Evolutionary conservation across 495 filamentous ascomycete species (phyloP), one percentile per base, ranked within the genome.

Genomic region (Lindgomyces ingoldianus): DNA sequence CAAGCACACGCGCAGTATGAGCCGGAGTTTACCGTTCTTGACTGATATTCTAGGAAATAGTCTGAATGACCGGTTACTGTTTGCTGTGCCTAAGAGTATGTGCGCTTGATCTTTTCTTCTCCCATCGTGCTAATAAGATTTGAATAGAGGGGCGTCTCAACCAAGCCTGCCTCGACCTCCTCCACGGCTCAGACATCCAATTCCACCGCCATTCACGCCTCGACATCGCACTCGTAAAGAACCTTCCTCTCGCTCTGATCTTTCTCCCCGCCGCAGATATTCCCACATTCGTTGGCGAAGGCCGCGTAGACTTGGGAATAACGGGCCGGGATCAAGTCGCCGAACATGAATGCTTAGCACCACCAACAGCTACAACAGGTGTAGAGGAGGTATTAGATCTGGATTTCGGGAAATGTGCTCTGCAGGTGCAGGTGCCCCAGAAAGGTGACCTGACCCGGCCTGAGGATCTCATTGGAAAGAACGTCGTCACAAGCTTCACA

Each of bases 181-280:
- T 98, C 64, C 80, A 89, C 67, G 94, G 94, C 73, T 90, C 86
- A 67, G 94, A 98, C 76, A 94, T 98, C 70, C 91, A 98, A 78
- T 98, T 98, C 80, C 87, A 86, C 68, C 88, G 93, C 74, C 90
- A 95, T 79, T 89, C 85, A 74, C 90, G 94, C 51, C 88, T 96
- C 64, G 94, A 98, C 76, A 96, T 98, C 76, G 94, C 94, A 14
- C 85, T 98, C 21, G 93, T 96, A 73, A 90, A 94, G 80, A 98
- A 98, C 78, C 85, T 93, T 30, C 91, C 90, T 29, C 91, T 98
- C 62, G 95, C 93, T 12, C 90, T 98, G 64, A 85, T 98, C 76
- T 98, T 98, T 82, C 91, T 98, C 39, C 94, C 94, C 24, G 94
- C 91, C 33, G 93, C 90, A 57, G 94, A 98, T 75, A 98, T 98